Evolutionary conservation across 2,329 filamentous ascomycete genomes (phyloP).

Genomic region (Fusarium multiceps): DNA sequence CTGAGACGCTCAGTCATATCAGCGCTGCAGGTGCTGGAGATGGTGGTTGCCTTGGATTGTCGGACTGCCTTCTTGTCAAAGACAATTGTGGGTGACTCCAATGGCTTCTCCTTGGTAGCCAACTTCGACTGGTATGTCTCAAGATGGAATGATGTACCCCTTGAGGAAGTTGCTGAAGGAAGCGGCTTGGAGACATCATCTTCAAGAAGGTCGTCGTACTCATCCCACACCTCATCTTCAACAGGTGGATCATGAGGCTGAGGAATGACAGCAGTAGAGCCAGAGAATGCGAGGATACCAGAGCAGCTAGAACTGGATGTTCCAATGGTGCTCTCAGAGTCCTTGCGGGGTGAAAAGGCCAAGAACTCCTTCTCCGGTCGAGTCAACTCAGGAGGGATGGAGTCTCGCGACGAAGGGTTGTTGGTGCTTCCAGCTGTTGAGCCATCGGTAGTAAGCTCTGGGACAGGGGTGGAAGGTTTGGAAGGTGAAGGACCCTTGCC

Average conservation of each 20-base stretch:
- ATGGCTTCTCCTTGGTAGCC: conserved; percentile 51
- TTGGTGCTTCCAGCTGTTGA: conserved; percentile 51
- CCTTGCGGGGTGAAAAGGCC: conserved; percentile 76
- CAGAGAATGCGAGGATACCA: conserved; percentile 67
- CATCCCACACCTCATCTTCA: conserved; percentile 93
- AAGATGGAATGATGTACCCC: conserved; percentile 66
- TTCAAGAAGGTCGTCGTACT: conserved; percentile 89
- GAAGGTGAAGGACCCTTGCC: conserved; percentile 62
- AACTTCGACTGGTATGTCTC: conserved; percentile 59
- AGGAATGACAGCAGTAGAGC: conserved; percentile 75
- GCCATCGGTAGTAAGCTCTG: conserved; percentile 53
- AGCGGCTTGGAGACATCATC: conserved; percentile 63
- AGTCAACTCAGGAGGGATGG: conserved; percentile 44
- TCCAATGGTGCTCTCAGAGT: conserved; percentile 69
- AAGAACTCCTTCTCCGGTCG: conserved; percentile 72
- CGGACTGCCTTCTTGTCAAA: conserved; percentile 48
- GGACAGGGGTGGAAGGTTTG: conserved; percentile 52
- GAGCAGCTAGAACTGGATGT: conserved; percentile 72
- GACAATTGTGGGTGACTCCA: conserved; percentile 62
- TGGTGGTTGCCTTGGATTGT: conserved; percentile 50
- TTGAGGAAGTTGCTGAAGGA: conserved; percentile 66
- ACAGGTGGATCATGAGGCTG: conserved; percentile 69
- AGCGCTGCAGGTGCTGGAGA: conserved; percentile 65
- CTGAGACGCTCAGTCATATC: conserved; percentile 66
- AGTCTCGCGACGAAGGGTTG: conserved; percentile 48